phyloP scores from a whole-genome alignment of 2,329 filamentous ascomycete genomes.

The Pleoardoris graminearum region DNA sequence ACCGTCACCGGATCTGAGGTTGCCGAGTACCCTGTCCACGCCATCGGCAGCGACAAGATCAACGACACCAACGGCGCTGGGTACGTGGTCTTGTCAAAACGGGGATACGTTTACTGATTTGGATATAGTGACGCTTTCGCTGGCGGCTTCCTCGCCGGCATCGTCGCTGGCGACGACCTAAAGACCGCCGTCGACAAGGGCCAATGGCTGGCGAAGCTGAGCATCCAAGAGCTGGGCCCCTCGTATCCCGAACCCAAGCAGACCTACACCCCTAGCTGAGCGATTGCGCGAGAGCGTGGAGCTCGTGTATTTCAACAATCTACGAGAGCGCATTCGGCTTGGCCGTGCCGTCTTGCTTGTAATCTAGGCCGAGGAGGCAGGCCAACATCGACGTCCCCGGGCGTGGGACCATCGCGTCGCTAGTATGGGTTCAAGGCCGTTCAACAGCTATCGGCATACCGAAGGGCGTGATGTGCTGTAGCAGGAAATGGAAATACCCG shows the following conservation, averaged over 20 bases:
- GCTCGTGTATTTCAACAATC: conserved; percentile 49
- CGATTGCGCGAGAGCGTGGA: conserved; percentile 32
- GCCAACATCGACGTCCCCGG: neutral
- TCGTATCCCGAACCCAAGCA: conserved; percentile 65
- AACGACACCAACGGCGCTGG: conserved; percentile 95
- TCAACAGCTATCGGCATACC: conserved; percentile 3
- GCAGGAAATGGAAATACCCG: neutral
- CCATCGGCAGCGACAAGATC: conserved; percentile 77
- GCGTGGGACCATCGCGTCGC: neutral
- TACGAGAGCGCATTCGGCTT: conserved; percentile 31
- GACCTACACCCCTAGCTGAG: conserved; percentile 45
- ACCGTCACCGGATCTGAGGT: conserved; percentile 70
- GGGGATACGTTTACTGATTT: conserved; percentile 8
- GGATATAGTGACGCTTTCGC: conserved; percentile 81
- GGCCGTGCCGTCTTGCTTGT: conserved; percentile 2
- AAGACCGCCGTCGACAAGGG: conserved; percentile 84
- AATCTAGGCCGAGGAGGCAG: conserved; percentile 2
- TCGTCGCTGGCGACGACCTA: conserved; percentile 81
- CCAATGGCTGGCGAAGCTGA: conserved; percentile 92
- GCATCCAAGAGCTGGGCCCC: conserved; percentile 93
- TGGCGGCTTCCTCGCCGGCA: conserved; percentile 86
- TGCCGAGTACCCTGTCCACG: conserved; percentile 78
- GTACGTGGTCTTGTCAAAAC: conserved; percentile 44
- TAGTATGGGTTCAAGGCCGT: conserved; percentile 3
- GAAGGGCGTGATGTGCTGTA: neutral